Evolutionary conservation across 441 rosid species (phyloP).

Genomic region (Omphalea diandra): DNA sequence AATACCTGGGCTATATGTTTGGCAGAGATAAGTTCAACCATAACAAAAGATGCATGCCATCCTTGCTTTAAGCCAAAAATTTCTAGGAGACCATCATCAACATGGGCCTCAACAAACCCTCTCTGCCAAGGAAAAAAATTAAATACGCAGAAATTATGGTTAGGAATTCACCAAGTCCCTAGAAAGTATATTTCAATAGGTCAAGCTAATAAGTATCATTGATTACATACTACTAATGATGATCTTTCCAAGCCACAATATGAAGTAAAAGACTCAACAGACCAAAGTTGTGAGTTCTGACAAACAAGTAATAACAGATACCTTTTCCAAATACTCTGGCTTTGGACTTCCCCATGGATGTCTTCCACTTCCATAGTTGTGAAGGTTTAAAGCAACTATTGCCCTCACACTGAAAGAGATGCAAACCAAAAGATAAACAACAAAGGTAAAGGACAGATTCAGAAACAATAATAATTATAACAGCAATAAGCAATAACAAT

Average conservation of each 20-base stretch:
- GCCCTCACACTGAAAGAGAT: slow-evolving; percentile 73
- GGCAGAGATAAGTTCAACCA: slow-evolving; percentile 98
- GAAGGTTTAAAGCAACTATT: slow-evolving; percentile 84
- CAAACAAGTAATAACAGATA: slow-evolving; percentile 22
- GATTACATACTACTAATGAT: neutral
- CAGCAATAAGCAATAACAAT: no score
- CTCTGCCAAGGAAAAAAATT: slow-evolving; percentile 40
- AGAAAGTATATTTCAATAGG: neutral
- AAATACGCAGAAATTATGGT: neutral
- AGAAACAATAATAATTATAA: neutral
- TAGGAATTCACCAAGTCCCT: slow-evolving; percentile 12
- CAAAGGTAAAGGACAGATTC: slow-evolving; percentile 5
- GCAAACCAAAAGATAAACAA: neutral
- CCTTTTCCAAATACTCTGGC: slow-evolving; percentile 84
- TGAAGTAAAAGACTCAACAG: neutral
- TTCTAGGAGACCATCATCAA: slow-evolving; percentile 91
- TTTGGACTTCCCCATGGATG: slow-evolving; percentile 90
- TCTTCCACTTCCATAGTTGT: slow-evolving; percentile 93
- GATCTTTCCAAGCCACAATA: neutral
- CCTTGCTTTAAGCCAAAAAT: slow-evolving; percentile 96
- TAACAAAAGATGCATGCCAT: slow-evolving; percentile 98
- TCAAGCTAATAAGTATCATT: slow-evolving; percentile 9
- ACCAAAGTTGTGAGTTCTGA: neutral
- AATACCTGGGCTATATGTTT: slow-evolving; percentile 98
- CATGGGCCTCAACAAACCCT: slow-evolving; percentile 92